Conservation (phyloP, 768 basidiomycete genomes). For the Dioszegia crocea region DNA sequence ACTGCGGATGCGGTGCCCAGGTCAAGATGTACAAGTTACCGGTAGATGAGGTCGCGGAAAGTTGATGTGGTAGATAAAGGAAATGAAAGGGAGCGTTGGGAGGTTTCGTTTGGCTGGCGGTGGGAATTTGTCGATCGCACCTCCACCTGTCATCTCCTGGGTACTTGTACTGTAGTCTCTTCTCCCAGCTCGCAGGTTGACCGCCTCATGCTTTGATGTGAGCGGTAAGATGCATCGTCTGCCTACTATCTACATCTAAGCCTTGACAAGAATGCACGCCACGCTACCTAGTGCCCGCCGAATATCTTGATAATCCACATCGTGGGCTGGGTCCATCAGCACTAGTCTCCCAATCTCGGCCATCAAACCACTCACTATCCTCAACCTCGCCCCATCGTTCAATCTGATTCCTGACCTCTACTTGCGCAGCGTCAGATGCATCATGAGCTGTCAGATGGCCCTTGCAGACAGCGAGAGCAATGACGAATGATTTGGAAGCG, state of each 20-base stretch:
- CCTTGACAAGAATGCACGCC: conserved; percentile 57
- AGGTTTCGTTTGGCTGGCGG: no score
- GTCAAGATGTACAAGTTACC: not conserved
- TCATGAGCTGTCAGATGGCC: conserved; percentile 73
- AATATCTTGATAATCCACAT: conserved; percentile 94
- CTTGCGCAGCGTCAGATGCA: conserved; percentile 77
- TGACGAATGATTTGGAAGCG: conserved; percentile 83
- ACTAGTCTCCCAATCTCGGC: no score
- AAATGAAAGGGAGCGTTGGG: not conserved
- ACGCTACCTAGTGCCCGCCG: conserved; percentile 78
- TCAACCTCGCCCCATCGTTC: conserved; percentile 99
- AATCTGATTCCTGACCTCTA: conserved; percentile 93
- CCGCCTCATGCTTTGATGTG: not conserved
- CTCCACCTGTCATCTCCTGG: not conserved
- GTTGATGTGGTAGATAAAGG: not conserved
- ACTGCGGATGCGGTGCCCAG: no score
- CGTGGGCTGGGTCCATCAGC: no score
- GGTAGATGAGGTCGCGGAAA: not conserved
- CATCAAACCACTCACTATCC: conserved; percentile 72
- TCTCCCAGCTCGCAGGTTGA: not conserved
- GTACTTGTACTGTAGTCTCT: no score
- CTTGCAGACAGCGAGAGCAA: conserved; percentile 76
- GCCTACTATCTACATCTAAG: not conserved
- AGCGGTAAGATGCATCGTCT: no score
- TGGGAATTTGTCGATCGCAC: not conserved